Conservation (phyloP, 257 asterid genomes). For the Buddleja alternifolia region DNA sequence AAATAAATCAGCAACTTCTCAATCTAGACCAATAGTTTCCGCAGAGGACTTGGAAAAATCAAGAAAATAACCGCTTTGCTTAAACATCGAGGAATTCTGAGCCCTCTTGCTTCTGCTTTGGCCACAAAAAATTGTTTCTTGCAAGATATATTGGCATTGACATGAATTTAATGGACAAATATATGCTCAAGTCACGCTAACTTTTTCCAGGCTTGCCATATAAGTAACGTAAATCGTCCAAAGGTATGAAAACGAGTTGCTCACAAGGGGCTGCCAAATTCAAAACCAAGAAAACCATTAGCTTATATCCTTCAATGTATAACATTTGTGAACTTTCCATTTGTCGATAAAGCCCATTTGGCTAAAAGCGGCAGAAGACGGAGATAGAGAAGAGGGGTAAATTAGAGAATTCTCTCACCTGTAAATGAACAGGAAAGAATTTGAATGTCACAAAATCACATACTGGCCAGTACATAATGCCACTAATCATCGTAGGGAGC, state of each 20-base stretch:
- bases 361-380: neutral
- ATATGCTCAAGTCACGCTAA: conserved; percentile 28
- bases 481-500: conserved; percentile 66
- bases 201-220: conserved; percentile 77
- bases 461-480: conserved; percentile 88
- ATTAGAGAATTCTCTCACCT: conserved; percentile 44
- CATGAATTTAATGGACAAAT: neutral
- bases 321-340: neutral
- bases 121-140: neutral
- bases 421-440: conserved; percentile 83
- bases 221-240: conserved; percentile 88
- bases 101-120: neutral
- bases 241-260: conserved; percentile 76
- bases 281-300: conserved; percentile 14
- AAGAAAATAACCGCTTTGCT: neutral
- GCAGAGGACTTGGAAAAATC: neutral
- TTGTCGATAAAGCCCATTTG: neutral
- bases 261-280: conserved; percentile 73
- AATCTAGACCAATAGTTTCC: neutral
- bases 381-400: neutral
- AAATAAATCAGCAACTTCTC: neutral
- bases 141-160: neutral
- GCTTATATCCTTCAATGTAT: neutral
- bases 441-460: conserved; percentile 89
- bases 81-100: neutral